Conservation (phyloP, 116 monocot genomes). For the Cymodocea nodosa region DNA sequence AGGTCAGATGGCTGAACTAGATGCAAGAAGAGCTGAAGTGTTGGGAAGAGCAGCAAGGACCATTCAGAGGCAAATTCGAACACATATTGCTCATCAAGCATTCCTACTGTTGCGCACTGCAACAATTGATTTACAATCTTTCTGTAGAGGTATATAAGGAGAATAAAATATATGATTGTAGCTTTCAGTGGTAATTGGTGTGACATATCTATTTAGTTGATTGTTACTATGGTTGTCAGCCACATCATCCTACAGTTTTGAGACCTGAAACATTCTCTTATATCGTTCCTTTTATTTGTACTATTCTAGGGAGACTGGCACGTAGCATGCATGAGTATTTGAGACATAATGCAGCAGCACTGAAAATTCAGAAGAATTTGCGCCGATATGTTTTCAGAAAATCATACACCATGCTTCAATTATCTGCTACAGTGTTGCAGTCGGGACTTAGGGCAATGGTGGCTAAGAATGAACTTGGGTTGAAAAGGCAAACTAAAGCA, state of each 20-base stretch:
- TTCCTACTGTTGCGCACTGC: conserved; percentile 49
- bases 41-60: conserved; percentile 59
- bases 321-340: conserved; percentile 58
- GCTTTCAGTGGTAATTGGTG: neutral
- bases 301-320: conserved; percentile 53
- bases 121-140: conserved; percentile 59
- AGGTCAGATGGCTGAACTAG: conserved; percentile 90
- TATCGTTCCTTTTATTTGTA: neutral
- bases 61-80: conserved; percentile 62
- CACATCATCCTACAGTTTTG: conserved; percentile 1
- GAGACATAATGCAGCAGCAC: conserved; percentile 61
- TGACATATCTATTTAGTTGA: neutral
- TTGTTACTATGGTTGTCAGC: neutral
- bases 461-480: conserved; percentile 71
- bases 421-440: conserved; percentile 62
- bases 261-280: neutral
- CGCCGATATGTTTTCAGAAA: conserved; percentile 39
- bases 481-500: conserved; percentile 77
- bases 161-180: no score
- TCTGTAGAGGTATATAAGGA: conserved; percentile 50
- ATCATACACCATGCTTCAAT: conserved; percentile 31
- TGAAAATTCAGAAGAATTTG: conserved; percentile 81
- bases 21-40: conserved; percentile 77
- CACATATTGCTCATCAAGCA: conserved; percentile 66
- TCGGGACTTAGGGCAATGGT: conserved; percentile 70